Conservation (phyloP, 495 filamentous ascomycete genomes). For the Thermothielavioides terrestris region DNA sequence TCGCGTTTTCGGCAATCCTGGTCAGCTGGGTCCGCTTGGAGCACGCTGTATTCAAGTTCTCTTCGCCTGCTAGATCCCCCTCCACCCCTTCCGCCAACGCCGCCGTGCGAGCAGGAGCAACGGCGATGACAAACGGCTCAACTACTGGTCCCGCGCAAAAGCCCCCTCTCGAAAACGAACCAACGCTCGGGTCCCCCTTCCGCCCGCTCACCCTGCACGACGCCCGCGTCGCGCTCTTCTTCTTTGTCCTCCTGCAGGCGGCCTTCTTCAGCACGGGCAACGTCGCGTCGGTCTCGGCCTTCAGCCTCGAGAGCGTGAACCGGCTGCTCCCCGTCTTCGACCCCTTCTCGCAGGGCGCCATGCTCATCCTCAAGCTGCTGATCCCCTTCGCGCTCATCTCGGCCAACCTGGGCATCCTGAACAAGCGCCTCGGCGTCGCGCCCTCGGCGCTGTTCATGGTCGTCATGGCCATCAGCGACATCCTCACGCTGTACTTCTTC, state of each 20-base stretch:
- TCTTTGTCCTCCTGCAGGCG: constrained; percentile 87
- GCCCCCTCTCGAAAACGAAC: not conserved
- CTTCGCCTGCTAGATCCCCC: constrained; percentile 11
- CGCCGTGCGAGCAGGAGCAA: not conserved
- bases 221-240: constrained; percentile 82
- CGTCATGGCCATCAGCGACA: constrained; percentile 84
- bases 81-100: constrained; percentile 16
- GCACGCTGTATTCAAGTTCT: constrained; percentile 60
- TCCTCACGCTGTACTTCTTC: constrained; percentile 95
- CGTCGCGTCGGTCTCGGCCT: constrained; percentile 88
- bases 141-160: constrained; percentile 1
- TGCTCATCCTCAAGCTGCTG: constrained; percentile 82
- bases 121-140: constrained; percentile 21
- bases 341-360: constrained; percentile 82
- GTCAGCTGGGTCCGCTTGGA: constrained; percentile 88
- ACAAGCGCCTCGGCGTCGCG: constrained; percentile 70
- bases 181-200: constrained; percentile 37
- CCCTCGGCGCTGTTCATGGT: constrained; percentile 87
- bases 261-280: constrained; percentile 98
- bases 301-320: constrained; percentile 83
- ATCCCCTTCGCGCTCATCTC: constrained; percentile 92
- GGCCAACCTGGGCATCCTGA: constrained; percentile 90
- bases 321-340: constrained; percentile 92
- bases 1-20: constrained; percentile 75
- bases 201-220: constrained; percentile 72